Base-by-base conservation (phyloP, 495 filamentous ascomycete genomes). In the Neohortaea acidophila region DNA sequence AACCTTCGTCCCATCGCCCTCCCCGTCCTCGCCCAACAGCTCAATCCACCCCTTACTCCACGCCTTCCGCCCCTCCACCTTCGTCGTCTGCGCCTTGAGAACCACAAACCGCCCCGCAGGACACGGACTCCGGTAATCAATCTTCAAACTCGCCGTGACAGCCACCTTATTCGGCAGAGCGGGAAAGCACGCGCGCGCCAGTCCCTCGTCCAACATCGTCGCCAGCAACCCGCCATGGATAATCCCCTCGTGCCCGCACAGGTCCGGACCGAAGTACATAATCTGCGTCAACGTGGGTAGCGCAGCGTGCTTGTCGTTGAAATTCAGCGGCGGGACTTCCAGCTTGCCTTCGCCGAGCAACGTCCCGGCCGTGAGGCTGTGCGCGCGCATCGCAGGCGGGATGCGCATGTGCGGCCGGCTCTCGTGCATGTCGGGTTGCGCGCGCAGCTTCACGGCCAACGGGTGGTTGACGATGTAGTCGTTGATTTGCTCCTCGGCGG, bases 41-140 rank as follows among this genome's bases (percentile, higher is more conserved):
- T 94, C 87, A 49, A 97, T 80, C 46, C 73, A 72, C 15, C 83
- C 91, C 59, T 84, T 77, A 4, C 94, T 86, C 87, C 87, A 97
- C 15, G 86, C 89, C 59, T 97, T 97, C 44, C 89, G 69, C 4
- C 89, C 91, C 55, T 96, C 87, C 7, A 84, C 81, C 64, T 81
- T 91, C 15, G 73, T 72, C 13, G 84, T 94, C 51, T 73, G 72
- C 14, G 84, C 91, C 38, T 70, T 70, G 31, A 97, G 58, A 18
- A 89, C 82, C 29, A 86, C 63, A 53, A 78, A 92, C 32, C 68
- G 66, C n/a, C 72, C 68, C 18, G 87, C 84, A 54, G 70, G 68
- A 19, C 77, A 77, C 11, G 91, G 89, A 22, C 68, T 69, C 44
- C 76, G 72, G 59, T 96, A 97, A 54, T 89, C 83, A 55, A 97